phyloP scores from a whole-genome alignment of 148 eudicot species.

The Bassia scoparia region DNA sequence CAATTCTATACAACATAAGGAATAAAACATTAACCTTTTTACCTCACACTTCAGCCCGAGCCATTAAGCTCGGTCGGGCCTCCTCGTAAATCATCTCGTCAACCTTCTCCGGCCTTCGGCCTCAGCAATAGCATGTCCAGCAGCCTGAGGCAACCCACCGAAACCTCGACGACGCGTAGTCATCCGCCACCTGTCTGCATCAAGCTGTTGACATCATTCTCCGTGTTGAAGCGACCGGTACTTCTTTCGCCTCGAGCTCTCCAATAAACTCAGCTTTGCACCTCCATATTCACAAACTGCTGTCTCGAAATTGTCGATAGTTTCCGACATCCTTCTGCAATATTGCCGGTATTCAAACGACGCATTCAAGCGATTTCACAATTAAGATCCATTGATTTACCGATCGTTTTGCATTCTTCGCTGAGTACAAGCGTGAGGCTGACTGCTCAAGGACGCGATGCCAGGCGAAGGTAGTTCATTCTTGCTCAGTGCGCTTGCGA shows the following conservation, averaged over 20 bases:
- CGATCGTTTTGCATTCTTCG: slow-evolving; percentile 28
- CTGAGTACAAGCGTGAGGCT: slow-evolving; percentile 31
- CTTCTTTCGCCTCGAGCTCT: slow-evolving; percentile 36
- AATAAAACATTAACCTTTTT: slow-evolving; percentile 10
- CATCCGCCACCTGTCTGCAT: slow-evolving; percentile 42
- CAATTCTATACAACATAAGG: slow-evolving; percentile 12
- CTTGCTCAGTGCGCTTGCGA: slow-evolving; percentile 33
- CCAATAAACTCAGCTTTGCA: slow-evolving; percentile 38
- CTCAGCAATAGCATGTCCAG: slow-evolving; percentile 30
- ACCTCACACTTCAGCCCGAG: slow-evolving; percentile 25
- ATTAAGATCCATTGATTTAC: slow-evolving; percentile 27
- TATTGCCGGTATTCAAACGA: slow-evolving; percentile 27
- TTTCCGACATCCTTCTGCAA: slow-evolving; percentile 37
- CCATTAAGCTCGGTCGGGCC: slow-evolving; percentile 39
- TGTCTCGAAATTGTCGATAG: slow-evolving; percentile 33
- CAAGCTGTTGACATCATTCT: slow-evolving; percentile 29
- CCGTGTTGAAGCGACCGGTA: slow-evolving; percentile 32
- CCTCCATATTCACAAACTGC: slow-evolving; percentile 39
- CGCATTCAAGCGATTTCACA: slow-evolving; percentile 32
- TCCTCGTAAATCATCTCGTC: slow-evolving; percentile 36
- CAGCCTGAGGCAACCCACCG: slow-evolving; percentile 35
- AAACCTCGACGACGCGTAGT: slow-evolving; percentile 35
- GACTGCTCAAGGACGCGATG: slow-evolving; percentile 31
- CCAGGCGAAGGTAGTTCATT: slow-evolving; percentile 34
- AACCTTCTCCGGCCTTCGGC: slow-evolving; percentile 29